phyloP scores from a whole-genome alignment of 805 yeast species.

The Helenozyma rhizophorensis region DNA sequence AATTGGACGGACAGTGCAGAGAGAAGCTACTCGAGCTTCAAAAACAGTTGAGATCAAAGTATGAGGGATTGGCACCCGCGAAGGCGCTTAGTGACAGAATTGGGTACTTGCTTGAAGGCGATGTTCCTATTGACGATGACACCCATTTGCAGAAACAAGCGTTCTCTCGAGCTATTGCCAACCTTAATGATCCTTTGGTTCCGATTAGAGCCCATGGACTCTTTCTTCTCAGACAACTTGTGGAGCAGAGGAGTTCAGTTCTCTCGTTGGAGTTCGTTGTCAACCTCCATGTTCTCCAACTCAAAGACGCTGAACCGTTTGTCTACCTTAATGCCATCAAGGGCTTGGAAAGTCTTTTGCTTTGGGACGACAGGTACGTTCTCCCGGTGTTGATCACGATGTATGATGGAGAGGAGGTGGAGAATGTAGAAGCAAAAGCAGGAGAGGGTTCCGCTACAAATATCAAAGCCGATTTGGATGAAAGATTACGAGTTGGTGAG shows the following conservation, averaged over 20 bases:
- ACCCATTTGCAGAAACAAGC: conserved; percentile 33
- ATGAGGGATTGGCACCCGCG: conserved; percentile 7
- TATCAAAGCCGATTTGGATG: conserved; percentile 45
- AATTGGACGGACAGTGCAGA: conserved; percentile 26
- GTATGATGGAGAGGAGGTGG: conserved; percentile 26
- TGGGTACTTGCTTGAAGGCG: conserved; percentile 23
- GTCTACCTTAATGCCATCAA: conserved; percentile 81
- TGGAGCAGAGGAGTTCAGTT: conserved; percentile 46
- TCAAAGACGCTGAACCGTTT: conserved; percentile 80
- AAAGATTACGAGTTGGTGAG: conserved; percentile 77
- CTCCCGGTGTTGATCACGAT: conserved; percentile 34
- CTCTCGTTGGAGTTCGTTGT: conserved; percentile 52
- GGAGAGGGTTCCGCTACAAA: background rate
- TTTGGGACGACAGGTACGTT: conserved; percentile 33
- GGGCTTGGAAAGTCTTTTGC: conserved; percentile 63
- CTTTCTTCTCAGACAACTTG: conserved; percentile 53
- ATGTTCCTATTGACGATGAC: conserved; percentile 14
- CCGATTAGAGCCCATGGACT: conserved; percentile 89
- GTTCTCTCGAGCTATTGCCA: conserved; percentile 57
- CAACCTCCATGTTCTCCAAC: conserved; percentile 56
- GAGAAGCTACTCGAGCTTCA: conserved; percentile 25
- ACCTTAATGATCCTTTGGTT: conserved; percentile 70
- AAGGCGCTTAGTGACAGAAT: conserved; percentile 29
- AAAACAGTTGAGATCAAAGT: conserved; percentile 8
- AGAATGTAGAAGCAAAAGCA: conserved; percentile 1